Evolutionary conservation across 2,329 filamentous ascomycete species (phyloP), one percentile per base, ranked within the genome.

Genomic region (Nannizziopsis barbatae): DNA sequence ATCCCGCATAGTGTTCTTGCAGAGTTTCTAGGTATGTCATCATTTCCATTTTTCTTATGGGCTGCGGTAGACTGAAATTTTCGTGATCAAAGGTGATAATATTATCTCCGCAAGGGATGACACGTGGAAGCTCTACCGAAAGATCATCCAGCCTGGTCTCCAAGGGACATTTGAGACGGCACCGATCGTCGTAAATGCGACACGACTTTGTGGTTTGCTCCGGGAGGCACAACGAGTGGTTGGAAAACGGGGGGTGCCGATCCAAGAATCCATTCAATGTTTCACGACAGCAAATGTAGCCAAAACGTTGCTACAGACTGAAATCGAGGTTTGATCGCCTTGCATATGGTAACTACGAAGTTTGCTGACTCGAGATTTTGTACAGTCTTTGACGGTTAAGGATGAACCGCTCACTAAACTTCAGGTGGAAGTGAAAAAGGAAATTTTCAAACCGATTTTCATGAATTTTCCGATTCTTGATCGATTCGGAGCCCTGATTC

Each of bases 1-100:
- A 66, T 69, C 9, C 68, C 68, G 1, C 59, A 62, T 49, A 64
- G 62, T 42, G 60, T 69, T 8, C 55, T 70, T 39, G 68, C 67
- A 2, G 55, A 56, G 0, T 59, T 69, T 9, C 15, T 43, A n/a
- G 41, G 41, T 43, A 32, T n/a, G 41, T 43, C 7, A 32, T 32
- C 15, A 32, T 33, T 35, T 20, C 27, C 20, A 12, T 43, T 18
- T 43, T 41, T 20, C 38, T 37, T 3, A 12, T 12, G 7, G 14
- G 6, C n/a, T 37, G n/a, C 17, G 35, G 9, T 8, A 10, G 8
- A 15, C 12, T 33, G 9, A 20, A 12, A 33, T 10, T 12, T 30
- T 5, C 17, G 27, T 11, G 30, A 20, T 32, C 60, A 68, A n/a
- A 0, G 67, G 67, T 2, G 66, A 69, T 43, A 69, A 70, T 39